These are phyloP conservation scores for Penicillium samsonianum DNA, from an alignment of 495 filamentous ascomycete genomes.

Conservation along the genomic window DNA sequence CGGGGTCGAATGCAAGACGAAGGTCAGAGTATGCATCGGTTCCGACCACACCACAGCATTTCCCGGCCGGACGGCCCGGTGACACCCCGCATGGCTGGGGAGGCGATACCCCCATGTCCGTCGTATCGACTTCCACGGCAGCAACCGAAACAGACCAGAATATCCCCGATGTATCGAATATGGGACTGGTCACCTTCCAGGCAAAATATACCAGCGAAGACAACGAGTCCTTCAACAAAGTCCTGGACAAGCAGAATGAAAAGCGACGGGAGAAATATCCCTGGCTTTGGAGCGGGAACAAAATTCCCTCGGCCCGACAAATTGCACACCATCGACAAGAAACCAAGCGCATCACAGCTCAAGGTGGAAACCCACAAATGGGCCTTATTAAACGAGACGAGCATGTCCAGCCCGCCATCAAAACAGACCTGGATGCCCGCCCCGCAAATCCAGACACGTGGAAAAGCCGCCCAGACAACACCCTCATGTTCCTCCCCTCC, in stretches of 20 bases:
- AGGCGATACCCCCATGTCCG: slow-evolving; percentile 69
- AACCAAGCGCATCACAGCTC: slow-evolving; percentile 56
- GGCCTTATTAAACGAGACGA: slow-evolving; percentile 23
- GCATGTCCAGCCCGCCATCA: slow-evolving; percentile 48
- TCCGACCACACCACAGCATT: slow-evolving; percentile 29
- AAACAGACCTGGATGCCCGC: slow-evolving; percentile 62
- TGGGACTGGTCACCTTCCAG: slow-evolving; percentile 84
- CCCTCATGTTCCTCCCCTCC: slow-evolving; percentile 80
- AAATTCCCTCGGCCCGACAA: slow-evolving; percentile 82
- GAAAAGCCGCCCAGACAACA: slow-evolving; percentile 73
- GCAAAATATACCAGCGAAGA: slow-evolving; percentile 94
- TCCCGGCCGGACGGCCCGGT: slow-evolving; percentile 51
- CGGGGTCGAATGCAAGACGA: slow-evolving; percentile 42
- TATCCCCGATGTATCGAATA: slow-evolving; percentile 69
- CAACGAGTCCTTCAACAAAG: slow-evolving; percentile 91
- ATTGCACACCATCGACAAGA: slow-evolving; percentile 76
- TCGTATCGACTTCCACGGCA: slow-evolving; percentile 46
- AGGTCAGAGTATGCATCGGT: slow-evolving; percentile 35
- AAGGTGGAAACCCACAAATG: slow-evolving; percentile 49
- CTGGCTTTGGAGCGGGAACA: slow-evolving; percentile 88
- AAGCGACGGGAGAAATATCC: slow-evolving; percentile 78
- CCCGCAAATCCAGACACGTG: slow-evolving; percentile 79
- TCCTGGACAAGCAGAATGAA: slow-evolving; percentile 88
- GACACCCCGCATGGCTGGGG: slow-evolving; percentile 50
- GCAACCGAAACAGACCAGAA: slow-evolving; percentile 36